A percentile compares a stretch with the other conserved stretches of the same genome.
Evolutionary conservation across 2,329 filamentous ascomycete species (phyloP).

Genomic region (Pseudogymnoascus sp.): DNA sequence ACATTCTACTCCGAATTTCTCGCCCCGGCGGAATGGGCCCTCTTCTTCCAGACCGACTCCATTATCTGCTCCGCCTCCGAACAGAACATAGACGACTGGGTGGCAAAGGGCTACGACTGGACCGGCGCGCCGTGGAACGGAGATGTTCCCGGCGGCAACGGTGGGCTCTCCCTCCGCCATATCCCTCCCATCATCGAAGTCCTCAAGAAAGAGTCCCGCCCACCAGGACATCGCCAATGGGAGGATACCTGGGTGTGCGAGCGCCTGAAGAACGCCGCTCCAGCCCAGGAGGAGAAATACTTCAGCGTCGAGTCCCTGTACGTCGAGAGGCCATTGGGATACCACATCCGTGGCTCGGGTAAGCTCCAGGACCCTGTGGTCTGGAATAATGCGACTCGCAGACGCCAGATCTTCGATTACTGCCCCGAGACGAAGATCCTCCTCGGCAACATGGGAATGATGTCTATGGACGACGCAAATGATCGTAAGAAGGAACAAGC

Average conservation of each 20-base stretch:
- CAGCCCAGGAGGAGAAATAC: not conserved
- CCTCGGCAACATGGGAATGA: constrained; percentile 31
- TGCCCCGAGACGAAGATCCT: constrained; percentile 53
- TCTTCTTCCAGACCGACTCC: constrained; percentile 24
- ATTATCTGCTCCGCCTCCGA: constrained; percentile 22
- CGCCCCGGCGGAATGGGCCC: constrained; percentile 19
- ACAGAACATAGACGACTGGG: constrained; percentile 22
- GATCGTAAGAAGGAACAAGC: constrained; percentile 16
- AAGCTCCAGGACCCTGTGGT: constrained; percentile 37
- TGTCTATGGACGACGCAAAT: constrained; percentile 26
- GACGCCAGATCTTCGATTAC: constrained; percentile 47
- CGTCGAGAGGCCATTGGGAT: constrained; percentile 45
- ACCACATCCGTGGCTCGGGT: constrained; percentile 46
- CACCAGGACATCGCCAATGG: constrained; percentile 41
- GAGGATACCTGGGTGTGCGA: constrained; percentile 26
- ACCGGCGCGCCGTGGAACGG: constrained; percentile 42
- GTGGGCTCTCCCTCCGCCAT: constrained; percentile 43
- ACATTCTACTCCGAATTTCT: constrained; percentile 19
- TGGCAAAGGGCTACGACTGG: constrained; percentile 29
- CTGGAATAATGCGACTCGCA: constrained; percentile 40
- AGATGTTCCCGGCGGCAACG: constrained; percentile 39
- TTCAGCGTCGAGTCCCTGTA: constrained; percentile 37
- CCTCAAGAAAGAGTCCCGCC: constrained; percentile 39
- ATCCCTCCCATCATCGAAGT: constrained; percentile 47
- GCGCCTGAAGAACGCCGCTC: constrained; percentile 11